phyloP scores from a whole-genome alignment of 2,329 filamentous ascomycete species.

The Pseudocercospora pini-densiflorae region DNA sequence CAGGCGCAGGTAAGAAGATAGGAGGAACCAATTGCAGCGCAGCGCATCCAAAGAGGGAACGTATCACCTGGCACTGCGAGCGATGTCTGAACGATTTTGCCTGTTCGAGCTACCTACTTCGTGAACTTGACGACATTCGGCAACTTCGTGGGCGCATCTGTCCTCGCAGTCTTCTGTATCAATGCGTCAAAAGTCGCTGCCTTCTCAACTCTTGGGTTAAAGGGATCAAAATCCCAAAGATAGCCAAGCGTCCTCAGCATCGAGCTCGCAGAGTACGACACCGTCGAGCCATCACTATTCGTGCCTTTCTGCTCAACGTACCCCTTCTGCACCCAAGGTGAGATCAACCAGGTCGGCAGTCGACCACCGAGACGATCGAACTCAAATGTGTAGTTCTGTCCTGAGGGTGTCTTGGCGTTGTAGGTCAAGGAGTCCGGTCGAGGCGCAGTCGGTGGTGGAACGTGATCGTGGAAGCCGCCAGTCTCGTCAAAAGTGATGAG shows the following conservation, averaged over 20 bases:
- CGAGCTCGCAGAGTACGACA: slow-evolving; percentile 12
- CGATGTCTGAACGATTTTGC: too few species aligned
- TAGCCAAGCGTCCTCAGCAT: slow-evolving; percentile 16
- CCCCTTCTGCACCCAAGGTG: slow-evolving; percentile 34
- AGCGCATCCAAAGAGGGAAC: too few species aligned
- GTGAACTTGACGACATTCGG: neutral
- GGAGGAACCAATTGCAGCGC: too few species aligned
- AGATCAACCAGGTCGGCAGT: slow-evolving; percentile 46
- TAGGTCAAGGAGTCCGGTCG: slow-evolving; percentile 42
- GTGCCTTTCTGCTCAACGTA: slow-evolving; percentile 16
- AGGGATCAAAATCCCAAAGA: slow-evolving; percentile 14
- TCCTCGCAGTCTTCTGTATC: slow-evolving; percentile 5
- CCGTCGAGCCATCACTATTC: slow-evolving; percentile 7
- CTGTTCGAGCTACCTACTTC: neutral
- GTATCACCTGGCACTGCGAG: too few species aligned
- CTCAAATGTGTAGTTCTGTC: slow-evolving; percentile 43
- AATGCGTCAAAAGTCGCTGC: slow-evolving; percentile 18
- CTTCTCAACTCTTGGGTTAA: slow-evolving; percentile 13
- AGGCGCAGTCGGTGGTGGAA: slow-evolving; percentile 44
- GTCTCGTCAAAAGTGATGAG: slow-evolving; percentile 50
- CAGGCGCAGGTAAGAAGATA: too few species aligned
- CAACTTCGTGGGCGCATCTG: slow-evolving; percentile 8
- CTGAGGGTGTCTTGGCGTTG: slow-evolving; percentile 39
- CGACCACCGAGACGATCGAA: slow-evolving; percentile 47
- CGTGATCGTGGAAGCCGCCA: slow-evolving; percentile 48